Percentiles rank a stretch among this genome's conserved stretches.
Conservation (phyloP, 345 rosid genomes). For the Combretum micranthum region DNA sequence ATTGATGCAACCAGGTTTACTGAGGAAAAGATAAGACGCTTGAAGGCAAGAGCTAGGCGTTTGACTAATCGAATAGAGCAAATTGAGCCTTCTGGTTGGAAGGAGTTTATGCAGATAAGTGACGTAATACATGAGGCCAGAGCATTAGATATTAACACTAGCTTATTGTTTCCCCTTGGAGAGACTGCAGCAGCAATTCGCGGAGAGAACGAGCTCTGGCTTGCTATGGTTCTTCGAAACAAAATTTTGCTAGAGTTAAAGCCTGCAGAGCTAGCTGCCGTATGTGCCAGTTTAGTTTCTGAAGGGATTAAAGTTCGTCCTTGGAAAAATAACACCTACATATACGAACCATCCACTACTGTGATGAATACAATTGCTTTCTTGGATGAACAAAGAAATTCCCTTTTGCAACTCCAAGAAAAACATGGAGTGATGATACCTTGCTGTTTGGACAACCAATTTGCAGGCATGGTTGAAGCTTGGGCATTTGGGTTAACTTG, state of each 20-base stretch:
- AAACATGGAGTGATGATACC: slow-evolving; percentile 71
- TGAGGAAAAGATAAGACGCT: slow-evolving; percentile 66
- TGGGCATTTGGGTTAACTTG: slow-evolving; percentile 96
- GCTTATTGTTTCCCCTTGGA: slow-evolving; percentile 72
- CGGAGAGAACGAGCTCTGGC: slow-evolving; percentile 97
- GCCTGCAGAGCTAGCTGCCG: slow-evolving; percentile 84
- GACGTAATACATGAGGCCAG: slow-evolving; percentile 79
- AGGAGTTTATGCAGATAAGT: slow-evolving; percentile 80
- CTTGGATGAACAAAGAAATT: slow-evolving; percentile 60
- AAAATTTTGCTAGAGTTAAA: slow-evolving; percentile 57
- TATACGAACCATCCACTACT: slow-evolving; percentile 63
- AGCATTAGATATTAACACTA: slow-evolving; percentile 77
- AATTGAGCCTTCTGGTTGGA: slow-evolving; percentile 97
- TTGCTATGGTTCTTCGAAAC: slow-evolving; percentile 76
- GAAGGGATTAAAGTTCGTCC: slow-evolving; percentile 88
- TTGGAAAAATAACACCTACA: slow-evolving; percentile 55
- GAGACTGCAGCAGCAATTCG: slow-evolving; percentile 94
- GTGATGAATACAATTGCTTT: slow-evolving; percentile 41
- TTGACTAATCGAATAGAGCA: slow-evolving; percentile 60
- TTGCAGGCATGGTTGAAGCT: slow-evolving; percentile 97
- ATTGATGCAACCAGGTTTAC: slow-evolving; percentile 52
- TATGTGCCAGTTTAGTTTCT: slow-evolving; percentile 69
- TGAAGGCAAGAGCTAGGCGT: slow-evolving; percentile 63
- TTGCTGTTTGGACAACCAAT: slow-evolving; percentile 73
- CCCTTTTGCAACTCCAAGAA: slow-evolving; percentile 60